Base-by-base conservation (phyloP, 192 early-diverging fungal genomes). In the Coemansia sp. region DNA sequence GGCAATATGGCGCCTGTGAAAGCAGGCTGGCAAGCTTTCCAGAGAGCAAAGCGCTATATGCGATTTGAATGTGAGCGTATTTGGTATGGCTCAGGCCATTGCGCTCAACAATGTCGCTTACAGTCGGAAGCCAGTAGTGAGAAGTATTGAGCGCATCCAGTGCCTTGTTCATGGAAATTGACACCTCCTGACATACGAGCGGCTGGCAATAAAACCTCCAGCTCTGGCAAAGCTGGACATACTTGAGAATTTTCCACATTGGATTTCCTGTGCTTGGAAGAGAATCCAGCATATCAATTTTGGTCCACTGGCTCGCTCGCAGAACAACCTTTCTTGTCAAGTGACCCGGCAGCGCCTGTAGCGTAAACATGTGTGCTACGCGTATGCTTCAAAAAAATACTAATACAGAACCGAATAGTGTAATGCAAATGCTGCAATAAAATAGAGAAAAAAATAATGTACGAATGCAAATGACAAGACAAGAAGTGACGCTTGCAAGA, bases 241-340 rank as follows among this genome's bases (percentile, higher is more conserved):
- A 67, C 37, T 58, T 58, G 5, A 37, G 50, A 35, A 66, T 50
- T 22, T 66, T 66, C 43, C 63, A 66, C 25, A 42, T 25, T 5
- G 63, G 63, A 36, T 66, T 66, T 15, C 55, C 50, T 21, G 39
- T 54, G 14, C 29, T 49, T 11, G 42, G 55, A 7, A 54, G 19
- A 2, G 32, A 23, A 2, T 38, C 63, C 17, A 45, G 15, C 3
- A 34, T 35, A 10, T 53, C 34, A 2, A 23, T 15, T 33, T 37
- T 58, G 15, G 13, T 14, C 63, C 63, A 66, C 0, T 53, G 40
- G 11, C 51, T 47, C 4, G 63, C 63, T 18, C 45, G 33, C 10
- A 15, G 42, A 7, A 56, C 56, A 11, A 66, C 58, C 29, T 30
- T 51, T 26, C 52, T 56, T 2, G 51, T 21, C 3, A 66, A 19